Conservation (phyloP, 176 grass and related monocot species). For the Olyra latifolia region DNA sequence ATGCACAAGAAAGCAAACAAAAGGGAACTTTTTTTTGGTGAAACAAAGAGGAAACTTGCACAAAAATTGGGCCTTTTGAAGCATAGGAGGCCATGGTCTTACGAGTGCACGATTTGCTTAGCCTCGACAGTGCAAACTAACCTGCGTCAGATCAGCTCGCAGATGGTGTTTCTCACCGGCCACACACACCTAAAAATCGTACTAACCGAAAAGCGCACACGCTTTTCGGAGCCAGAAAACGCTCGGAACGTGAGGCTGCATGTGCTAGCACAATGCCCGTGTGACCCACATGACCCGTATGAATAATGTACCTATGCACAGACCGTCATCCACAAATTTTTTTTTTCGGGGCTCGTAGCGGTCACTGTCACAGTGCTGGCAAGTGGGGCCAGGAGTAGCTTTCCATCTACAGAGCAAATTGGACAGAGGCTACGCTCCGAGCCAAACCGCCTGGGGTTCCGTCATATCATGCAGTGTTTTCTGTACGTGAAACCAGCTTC, state of each 20-base stretch:
- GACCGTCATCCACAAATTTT: constrained; percentile 2
- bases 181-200: constrained; percentile 13
- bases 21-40: not conserved
- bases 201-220: not conserved
- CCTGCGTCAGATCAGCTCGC: constrained; percentile 13
- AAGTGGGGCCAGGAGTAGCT: constrained; percentile 20
- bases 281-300: constrained; percentile 27
- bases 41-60: not conserved
- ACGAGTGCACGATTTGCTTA: not conserved
- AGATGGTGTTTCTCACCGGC: constrained; percentile 10
- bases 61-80: not conserved
- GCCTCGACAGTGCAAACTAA: not conserved
- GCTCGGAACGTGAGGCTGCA: constrained; percentile 32
- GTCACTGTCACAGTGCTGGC: constrained; percentile 36
- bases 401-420: constrained; percentile 6
- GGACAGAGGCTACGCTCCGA: constrained; percentile 15
- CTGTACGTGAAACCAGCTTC: not conserved
- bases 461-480: constrained; percentile 11
- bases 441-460: constrained; percentile 9
- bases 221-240: not conserved
- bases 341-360: not conserved
- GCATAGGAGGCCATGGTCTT: not conserved
- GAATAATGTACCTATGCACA: no score
- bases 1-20: not conserved
- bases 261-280: not conserved